A percentile compares a stretch with the other conserved stretches of the same genome.
phyloP scores from a whole-genome alignment of 1,284 basidiomycete genomes.

The Ceratobasidium sp. region DNA sequence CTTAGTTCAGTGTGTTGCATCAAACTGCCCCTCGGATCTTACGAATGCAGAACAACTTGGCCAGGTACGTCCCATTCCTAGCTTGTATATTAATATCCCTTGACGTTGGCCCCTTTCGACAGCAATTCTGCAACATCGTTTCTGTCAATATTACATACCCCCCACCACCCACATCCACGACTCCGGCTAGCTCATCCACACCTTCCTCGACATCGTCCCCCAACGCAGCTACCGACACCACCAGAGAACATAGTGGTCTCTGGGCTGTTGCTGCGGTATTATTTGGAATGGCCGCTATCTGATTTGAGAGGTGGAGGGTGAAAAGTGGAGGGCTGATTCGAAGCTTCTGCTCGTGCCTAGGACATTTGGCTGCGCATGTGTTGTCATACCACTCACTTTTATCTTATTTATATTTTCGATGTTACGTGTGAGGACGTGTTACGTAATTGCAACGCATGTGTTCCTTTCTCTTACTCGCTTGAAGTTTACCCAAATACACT shows the following conservation, averaged over 20 bases:
- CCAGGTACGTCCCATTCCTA: conserved; percentile 1
- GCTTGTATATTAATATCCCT: no score
- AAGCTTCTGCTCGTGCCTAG: neutral
- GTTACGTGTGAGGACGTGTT: neutral
- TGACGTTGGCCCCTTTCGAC: neutral
- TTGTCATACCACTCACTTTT: conserved; percentile 22
- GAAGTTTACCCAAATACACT: neutral
- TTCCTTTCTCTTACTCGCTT: neutral
- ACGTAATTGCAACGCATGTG: conserved; percentile 20
- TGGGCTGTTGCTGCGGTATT: conserved; percentile 2
- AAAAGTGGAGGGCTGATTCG: neutral
- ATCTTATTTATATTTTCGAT: conserved; percentile 37
- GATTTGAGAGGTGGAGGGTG: no score
- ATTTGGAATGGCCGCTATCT: conserved; percentile 2
- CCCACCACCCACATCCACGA: conserved; percentile 7
- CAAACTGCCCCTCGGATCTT: conserved; percentile 22
- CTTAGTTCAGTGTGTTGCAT: conserved; percentile 24
- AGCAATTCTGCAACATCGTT: conserved; percentile 39
- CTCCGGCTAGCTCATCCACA: conserved; percentile 8
- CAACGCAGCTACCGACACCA: neutral
- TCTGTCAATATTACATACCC: conserved; percentile 25
- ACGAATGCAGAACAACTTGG: conserved; percentile 21
- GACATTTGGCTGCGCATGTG: neutral
- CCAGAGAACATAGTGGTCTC: neutral
- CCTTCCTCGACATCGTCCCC: conserved; percentile 11